Evolutionary conservation across 805 yeast species (phyloP).

Genomic region (Candida awuae): DNA sequence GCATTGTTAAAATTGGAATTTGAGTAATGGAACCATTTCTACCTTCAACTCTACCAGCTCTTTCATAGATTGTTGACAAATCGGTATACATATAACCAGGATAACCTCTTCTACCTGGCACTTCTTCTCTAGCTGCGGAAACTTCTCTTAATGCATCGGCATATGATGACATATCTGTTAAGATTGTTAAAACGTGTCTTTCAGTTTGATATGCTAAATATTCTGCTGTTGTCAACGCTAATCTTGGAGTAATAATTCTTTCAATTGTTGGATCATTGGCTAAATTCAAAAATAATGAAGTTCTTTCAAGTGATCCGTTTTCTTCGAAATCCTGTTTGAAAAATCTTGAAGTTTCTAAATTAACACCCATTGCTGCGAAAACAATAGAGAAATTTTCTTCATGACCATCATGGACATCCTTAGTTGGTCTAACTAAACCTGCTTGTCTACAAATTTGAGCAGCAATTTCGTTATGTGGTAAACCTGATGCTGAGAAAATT

Average conservation of each 20-base stretch:
- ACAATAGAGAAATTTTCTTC: constrained; percentile 99
- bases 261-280: constrained; percentile 99
- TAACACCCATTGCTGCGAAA: constrained; percentile 99
- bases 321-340: constrained; percentile 99
- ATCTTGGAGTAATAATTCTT: constrained; percentile 98
- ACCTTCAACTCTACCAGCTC: constrained; percentile 99
- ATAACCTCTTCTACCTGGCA: constrained; percentile 99
- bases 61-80: constrained; percentile 96
- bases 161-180: constrained; percentile 99
- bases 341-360: constrained; percentile 95
- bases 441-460: constrained; percentile 99
- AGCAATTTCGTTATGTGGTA: constrained; percentile 99
- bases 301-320: constrained; percentile 97
- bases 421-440: constrained; percentile 97
- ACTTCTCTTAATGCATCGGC: constrained; percentile 99
- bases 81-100: constrained; percentile 99
- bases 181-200: constrained; percentile 94
- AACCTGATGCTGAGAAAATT: constrained; percentile 97
- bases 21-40: constrained; percentile 99
- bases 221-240: constrained; percentile 97
- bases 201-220: constrained; percentile 98
- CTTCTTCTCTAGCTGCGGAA: constrained; percentile 99
- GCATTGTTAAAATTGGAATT: constrained; percentile 98
- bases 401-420: constrained; percentile 99
- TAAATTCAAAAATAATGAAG: constrained; percentile 89